These are phyloP conservation scores for Erigeron canadensis DNA, from an alignment of 129 eudicot species.

Conservation along the genomic window DNA sequence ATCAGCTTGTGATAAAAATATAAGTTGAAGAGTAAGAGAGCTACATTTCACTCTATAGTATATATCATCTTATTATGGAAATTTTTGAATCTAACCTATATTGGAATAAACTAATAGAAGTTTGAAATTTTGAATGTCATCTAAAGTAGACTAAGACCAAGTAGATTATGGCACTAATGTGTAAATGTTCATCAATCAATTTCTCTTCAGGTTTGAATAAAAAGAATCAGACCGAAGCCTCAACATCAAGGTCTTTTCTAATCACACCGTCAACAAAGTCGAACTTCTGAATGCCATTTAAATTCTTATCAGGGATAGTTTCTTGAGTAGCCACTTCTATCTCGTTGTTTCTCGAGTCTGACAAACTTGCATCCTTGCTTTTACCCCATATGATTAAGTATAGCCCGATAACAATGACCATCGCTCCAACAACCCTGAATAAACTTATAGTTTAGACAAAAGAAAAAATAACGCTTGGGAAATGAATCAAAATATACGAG, in stretches of 20 bases:
- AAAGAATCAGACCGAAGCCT: conserved; percentile 24
- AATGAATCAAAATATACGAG: no score
- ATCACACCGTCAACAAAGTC: conserved; percentile 5
- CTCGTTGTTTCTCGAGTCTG: conserved; percentile 27
- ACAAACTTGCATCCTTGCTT: conserved; percentile 42
- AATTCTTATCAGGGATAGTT: not conserved
- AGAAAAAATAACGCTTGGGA: not conserved
- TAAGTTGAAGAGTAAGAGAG: no score
- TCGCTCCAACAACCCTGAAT: conserved; percentile 45
- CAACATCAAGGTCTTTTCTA: conserved; percentile 23
- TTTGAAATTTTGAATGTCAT: no score
- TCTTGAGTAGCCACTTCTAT: conserved; percentile 20
- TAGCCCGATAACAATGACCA: conserved; percentile 41
- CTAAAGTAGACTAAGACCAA: no score
- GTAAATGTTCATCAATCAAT: conserved; percentile 4
- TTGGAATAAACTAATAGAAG: no score
- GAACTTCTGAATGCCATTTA: conserved; percentile 4
- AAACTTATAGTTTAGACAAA: not conserved
- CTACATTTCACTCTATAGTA: no score
- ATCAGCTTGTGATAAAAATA: no score
- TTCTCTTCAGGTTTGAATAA: conserved; percentile 10
- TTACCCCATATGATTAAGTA: conserved; percentile 61
- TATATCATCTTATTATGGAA: no score
- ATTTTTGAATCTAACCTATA: no score
- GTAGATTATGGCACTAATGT: not conserved